phyloP scores from a whole-genome alignment of 2,329 filamentous ascomycete genomes.

The Bipolaris zeicola region DNA sequence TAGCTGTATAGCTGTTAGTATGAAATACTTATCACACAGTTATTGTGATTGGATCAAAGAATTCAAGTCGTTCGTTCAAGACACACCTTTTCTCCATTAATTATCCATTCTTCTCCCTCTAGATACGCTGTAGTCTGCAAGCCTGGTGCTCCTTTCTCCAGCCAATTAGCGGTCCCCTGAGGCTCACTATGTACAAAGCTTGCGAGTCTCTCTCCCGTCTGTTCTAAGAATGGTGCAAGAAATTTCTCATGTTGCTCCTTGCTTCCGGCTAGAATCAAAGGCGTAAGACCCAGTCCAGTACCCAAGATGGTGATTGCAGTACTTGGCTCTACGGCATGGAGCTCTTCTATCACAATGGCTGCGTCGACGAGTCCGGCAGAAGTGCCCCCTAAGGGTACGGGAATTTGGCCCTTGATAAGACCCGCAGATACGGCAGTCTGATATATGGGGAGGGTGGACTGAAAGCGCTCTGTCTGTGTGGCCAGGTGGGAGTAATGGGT shows the following conservation, averaged over 20 bases:
- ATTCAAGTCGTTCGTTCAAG: not conserved
- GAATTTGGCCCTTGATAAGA: constrained; percentile 56
- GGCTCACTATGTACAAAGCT: constrained; percentile 61
- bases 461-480: constrained; percentile 51
- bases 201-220: constrained; percentile 54
- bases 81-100: constrained; percentile 60
- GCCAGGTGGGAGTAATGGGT: constrained; percentile 19
- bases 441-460: constrained; percentile 56
- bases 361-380: constrained; percentile 55
- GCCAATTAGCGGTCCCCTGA: constrained; percentile 58
- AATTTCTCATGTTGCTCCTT: constrained; percentile 51
- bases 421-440: constrained; percentile 52
- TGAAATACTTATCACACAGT: not conserved
- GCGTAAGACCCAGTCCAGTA: constrained; percentile 59
- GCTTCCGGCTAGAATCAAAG: constrained; percentile 55
- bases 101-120: constrained; percentile 58
- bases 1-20: constrained; percentile 33
- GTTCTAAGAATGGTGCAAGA: constrained; percentile 50
- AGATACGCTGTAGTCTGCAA: constrained; percentile 56
- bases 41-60: not conserved
- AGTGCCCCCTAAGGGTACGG: constrained; percentile 54
- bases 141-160: constrained; percentile 57
- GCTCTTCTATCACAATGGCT: constrained; percentile 59
- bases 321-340: constrained; percentile 59
- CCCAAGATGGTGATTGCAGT: constrained; percentile 58